These are phyloP conservation scores for Phaffia australis DNA, from an alignment of 768 basidiomycete genomes.

Conservation along the genomic window DNA sequence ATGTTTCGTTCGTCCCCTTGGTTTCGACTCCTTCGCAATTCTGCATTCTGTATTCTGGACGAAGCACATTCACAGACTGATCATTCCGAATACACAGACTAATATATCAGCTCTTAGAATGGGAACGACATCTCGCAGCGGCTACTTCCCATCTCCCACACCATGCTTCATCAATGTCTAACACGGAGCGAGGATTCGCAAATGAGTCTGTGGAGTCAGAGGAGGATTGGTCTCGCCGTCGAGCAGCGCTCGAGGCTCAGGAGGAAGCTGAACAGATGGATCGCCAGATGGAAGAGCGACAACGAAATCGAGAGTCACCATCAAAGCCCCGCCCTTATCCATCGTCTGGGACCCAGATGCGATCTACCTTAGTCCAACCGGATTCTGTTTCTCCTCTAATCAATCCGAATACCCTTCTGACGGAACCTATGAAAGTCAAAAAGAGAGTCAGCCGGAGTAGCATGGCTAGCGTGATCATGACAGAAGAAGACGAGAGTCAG, in stretches of 20 bases:
- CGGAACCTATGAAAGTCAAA: conserved; percentile 3
- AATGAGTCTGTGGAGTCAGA: conserved; percentile 28
- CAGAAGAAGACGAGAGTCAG: conserved; percentile 19
- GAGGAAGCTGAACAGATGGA: conserved; percentile 26
- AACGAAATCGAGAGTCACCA: not conserved
- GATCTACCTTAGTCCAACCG: not conserved
- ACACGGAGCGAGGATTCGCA: conserved; percentile 32
- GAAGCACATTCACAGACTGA: conserved; percentile 28
- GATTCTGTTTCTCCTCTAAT: not conserved
- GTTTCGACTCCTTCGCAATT: not conserved
- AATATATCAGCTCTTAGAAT: conserved; percentile 87
- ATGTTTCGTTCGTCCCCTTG: conserved; percentile 68
- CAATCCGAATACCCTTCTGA: not conserved
- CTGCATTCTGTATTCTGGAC: conserved; percentile 24
- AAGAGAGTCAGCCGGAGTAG: conserved; percentile 21
- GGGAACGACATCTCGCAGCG: conserved; percentile 51
- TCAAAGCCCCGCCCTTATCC: not conserved
- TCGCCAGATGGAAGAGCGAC: conserved; percentile 22
- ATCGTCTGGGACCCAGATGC: not conserved
- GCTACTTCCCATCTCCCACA: conserved; percentile 26
- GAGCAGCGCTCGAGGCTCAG: conserved; percentile 24
- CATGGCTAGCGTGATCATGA: conserved; percentile 18
- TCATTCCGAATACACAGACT: conserved; percentile 47
- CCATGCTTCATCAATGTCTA: conserved; percentile 25
- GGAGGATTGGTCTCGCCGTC: conserved; percentile 29